Conservation (phyloP, 257 asterid species). For the Marsdenia floribunda region DNA sequence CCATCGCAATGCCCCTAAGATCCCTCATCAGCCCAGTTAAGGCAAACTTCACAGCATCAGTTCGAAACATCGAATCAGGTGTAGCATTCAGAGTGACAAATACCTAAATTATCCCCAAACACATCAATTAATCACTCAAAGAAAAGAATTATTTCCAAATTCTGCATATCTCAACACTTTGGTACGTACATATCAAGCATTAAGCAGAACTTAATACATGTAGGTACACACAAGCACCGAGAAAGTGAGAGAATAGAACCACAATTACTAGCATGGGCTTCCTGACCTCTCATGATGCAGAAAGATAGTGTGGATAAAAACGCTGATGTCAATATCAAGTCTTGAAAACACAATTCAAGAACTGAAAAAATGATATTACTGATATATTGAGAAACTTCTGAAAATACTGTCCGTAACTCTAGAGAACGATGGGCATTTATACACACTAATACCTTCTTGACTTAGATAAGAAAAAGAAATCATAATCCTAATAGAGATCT, state of each 20-base stretch:
- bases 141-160: neutral
- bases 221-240: neutral
- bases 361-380: no score
- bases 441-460: no score
- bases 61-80: constrained; percentile 76
- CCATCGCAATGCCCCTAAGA: constrained; percentile 93
- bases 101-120: constrained; percentile 40
- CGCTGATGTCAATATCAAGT: no score
- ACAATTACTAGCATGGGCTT: neutral
- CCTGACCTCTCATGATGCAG: neutral
- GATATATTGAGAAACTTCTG: no score
- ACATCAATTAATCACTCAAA: constrained; percentile 19
- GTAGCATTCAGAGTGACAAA: constrained; percentile 70
- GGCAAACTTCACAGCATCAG: constrained; percentile 79
- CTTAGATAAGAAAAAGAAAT: no score
- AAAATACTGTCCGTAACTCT: no score
- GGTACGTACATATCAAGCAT: neutral
- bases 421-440: no score
- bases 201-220: neutral
- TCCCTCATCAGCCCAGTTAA: constrained; percentile 97
- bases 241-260: neutral
- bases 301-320: no score
- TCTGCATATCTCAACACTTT: neutral
- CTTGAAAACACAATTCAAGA: no score
- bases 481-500: no score